Conservation (phyloP, 352 stramenopile genomes). For the Phytophthora pisi region DNA sequence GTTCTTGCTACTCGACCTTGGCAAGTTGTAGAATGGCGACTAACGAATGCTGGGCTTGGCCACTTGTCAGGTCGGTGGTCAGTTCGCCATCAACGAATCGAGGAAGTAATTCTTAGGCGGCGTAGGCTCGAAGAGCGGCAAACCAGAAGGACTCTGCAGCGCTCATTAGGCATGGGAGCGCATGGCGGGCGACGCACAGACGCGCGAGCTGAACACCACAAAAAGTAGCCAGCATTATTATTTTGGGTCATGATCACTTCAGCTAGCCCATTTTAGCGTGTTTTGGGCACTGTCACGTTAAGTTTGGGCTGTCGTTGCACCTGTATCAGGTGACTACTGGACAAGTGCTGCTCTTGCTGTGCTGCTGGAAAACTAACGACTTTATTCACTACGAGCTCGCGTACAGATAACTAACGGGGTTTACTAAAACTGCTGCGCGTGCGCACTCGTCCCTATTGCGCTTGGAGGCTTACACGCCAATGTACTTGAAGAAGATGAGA, state of each 20-base stretch:
- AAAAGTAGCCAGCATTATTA: neutral
- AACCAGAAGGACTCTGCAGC: neutral
- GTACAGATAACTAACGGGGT: constrained; percentile 16
- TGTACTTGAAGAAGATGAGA: constrained; percentile 89
- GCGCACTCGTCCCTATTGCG: neutral
- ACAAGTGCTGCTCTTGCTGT: neutral
- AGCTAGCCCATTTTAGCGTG: neutral
- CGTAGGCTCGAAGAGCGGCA: constrained; percentile 5
- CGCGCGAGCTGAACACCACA: constrained; percentile 11
- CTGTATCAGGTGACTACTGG: neutral
- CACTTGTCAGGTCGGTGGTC: constrained; percentile 8
- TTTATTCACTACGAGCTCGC: constrained; percentile 21
- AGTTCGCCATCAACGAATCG: constrained; percentile 17
- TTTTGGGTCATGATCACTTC: neutral
- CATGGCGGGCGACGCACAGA: constrained; percentile 1
- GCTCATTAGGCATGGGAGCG: constrained; percentile 4
- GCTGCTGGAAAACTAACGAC: constrained; percentile 2
- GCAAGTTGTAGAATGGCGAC: constrained; percentile 22
- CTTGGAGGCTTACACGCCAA: constrained; percentile 41
- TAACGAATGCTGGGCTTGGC: constrained; percentile 8
- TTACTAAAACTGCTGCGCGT: constrained; percentile 18
- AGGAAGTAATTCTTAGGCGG: constrained; percentile 2
- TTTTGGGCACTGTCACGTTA: neutral
- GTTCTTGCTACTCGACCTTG: constrained; percentile 2
- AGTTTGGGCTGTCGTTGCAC: neutral